Conservation (phyloP, 306 rosid species). For the Prosopis cineraria region DNA sequence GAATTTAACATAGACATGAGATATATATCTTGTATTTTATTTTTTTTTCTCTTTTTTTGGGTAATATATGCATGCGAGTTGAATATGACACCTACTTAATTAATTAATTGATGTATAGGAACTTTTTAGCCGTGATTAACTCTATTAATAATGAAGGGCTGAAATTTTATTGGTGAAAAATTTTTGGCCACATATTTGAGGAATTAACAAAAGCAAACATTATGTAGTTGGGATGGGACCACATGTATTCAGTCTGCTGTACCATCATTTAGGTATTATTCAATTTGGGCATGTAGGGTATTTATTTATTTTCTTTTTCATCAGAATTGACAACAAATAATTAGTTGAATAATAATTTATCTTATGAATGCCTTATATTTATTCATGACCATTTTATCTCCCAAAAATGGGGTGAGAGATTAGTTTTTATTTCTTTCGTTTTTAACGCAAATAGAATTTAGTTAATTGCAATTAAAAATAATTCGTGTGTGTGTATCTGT, state of each 20-base stretch:
- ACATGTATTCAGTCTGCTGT: constrained; percentile 36
- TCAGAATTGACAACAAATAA: background rate
- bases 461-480: background rate
- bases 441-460: background rate
- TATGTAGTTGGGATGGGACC: constrained; percentile 40
- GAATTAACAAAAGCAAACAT: constrained; percentile 24
- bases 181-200: constrained; percentile 28
- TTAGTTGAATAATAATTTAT: background rate
- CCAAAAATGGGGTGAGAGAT: background rate
- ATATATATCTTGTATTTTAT: background rate
- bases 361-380: background rate
- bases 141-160: constrained; percentile 23
- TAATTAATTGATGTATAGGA: background rate
- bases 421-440: background rate
- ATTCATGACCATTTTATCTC: background rate
- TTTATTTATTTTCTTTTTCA: background rate
- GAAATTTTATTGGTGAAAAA: background rate
- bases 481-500: background rate
- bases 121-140: background rate
- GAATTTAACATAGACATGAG: background rate
- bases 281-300: background rate
- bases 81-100: constrained; percentile 16
- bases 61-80: background rate
- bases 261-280: constrained; percentile 29
- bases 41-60: no score